These are phyloP conservation scores for Cryphonectria radicalis DNA, from an alignment of 2,329 filamentous ascomycete genomes.

Conservation along the genomic window DNA sequence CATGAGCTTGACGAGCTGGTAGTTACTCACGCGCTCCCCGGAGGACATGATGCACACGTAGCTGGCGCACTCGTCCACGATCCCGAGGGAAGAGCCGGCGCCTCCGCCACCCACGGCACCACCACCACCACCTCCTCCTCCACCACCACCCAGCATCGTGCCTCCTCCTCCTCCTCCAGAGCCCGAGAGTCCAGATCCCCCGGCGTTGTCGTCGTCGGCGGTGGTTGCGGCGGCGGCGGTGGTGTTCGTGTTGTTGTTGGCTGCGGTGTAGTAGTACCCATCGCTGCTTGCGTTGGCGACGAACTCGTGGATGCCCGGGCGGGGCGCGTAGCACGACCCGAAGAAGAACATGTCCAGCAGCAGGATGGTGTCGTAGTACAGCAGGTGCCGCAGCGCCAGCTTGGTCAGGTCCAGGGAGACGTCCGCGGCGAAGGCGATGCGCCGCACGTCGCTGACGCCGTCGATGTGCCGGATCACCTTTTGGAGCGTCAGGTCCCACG, in stretches of 20 bases:
- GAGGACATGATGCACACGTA: conserved; percentile 68
- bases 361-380: conserved; percentile 90
- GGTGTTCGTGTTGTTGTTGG: conserved; percentile 15
- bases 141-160: background rate
- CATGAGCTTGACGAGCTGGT: conserved; percentile 80
- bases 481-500: conserved; percentile 77
- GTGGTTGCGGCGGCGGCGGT: background rate
- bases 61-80: conserved; percentile 80
- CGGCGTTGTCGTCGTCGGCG: conserved; percentile 15
- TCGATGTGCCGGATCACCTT: conserved; percentile 86
- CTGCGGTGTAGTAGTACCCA: conserved; percentile 21
- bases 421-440: conserved; percentile 83
- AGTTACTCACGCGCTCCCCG: conserved; percentile 53
- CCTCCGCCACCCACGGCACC: background rate
- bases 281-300: conserved; percentile 60
- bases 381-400: conserved; percentile 82
- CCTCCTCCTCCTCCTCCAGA: background rate
- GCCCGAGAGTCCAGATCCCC: conserved; percentile 58
- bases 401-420: conserved; percentile 86
- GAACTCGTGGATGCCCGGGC: conserved; percentile 77
- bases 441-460: conserved; percentile 85
- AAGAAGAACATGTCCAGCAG: conserved; percentile 97
- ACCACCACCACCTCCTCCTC: background rate
- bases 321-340: conserved; percentile 84
- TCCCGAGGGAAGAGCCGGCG: conserved; percentile 10